Percentiles rank a stretch among this genome's conserved stretches.
Evolutionary conservation across 2,329 filamentous ascomycete genomes (phyloP).

Genomic region (Sporothrix mexicana): DNA sequence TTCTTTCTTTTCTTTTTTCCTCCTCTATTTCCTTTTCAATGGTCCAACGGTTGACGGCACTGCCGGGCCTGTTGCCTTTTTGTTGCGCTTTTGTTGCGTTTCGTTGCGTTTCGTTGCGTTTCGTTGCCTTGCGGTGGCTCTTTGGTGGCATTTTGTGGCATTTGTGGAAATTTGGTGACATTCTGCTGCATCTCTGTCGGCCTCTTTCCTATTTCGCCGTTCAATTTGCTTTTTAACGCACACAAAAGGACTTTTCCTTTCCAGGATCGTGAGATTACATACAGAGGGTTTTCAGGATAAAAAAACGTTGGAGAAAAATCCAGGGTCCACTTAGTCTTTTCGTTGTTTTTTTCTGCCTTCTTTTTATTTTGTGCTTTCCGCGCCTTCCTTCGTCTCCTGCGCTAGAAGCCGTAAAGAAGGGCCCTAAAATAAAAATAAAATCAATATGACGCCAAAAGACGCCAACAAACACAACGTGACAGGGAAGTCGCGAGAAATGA

Average conservation of each 20-base stretch:
- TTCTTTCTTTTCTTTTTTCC: too few species aligned
- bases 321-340: conserved; percentile 1
- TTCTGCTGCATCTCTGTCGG: not conserved
- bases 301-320: conserved; percentile 2
- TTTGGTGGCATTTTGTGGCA: not conserved
- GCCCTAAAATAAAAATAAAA: conserved; percentile 21
- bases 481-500: conserved; percentile 11
- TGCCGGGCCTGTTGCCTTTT: conserved; percentile 10
- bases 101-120: too few species aligned
- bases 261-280: conserved; percentile 13
- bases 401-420: conserved; percentile 37
- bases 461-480: conserved; percentile 9
- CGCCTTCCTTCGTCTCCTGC: conserved; percentile 7
- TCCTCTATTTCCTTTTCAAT: not conserved
- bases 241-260: not conserved
- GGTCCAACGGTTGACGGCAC: not conserved
- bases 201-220: conserved; percentile 9
- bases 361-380: not conserved
- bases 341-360: not conserved
- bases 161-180: too few species aligned
- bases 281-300: not conserved
- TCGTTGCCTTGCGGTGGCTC: not conserved
- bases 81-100: not conserved
- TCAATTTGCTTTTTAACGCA: not conserved
- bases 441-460: not conserved